Conservation (phyloP, 164 flowering plant species). For the Litsea cubeba region DNA sequence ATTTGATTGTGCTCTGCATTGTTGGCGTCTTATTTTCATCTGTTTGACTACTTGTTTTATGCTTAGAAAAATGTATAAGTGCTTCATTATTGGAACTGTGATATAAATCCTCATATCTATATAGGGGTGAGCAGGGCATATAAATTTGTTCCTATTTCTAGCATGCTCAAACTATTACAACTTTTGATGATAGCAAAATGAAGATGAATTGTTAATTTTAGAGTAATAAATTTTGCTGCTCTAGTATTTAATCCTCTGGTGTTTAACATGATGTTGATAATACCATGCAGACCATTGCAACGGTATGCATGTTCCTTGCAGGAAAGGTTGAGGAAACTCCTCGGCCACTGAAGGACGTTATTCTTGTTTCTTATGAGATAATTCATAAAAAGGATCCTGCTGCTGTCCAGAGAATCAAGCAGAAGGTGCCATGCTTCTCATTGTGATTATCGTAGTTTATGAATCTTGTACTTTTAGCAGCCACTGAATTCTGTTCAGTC, state of each 20-base stretch:
- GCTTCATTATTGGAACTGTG: not conserved
- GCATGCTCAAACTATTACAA: not conserved
- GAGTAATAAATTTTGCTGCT: not conserved
- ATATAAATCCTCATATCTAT: not conserved
- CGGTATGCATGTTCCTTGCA: conserved; percentile 84
- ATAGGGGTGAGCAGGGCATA: not conserved
- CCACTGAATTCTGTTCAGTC: not conserved
- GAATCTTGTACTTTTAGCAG: not conserved
- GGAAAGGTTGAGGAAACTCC: conserved; percentile 90
- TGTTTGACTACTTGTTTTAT: too few relatives aligned
- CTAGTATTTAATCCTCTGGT: not conserved
- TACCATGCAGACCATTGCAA: conserved; percentile 58
- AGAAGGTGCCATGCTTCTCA: conserved; percentile 42
- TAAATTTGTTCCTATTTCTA: not conserved
- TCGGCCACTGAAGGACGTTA: conserved; percentile 70
- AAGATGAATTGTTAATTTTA: not conserved
- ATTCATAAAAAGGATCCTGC: conserved; percentile 68
- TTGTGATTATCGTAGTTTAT: conserved; percentile 11
- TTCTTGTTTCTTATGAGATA: conserved; percentile 72
- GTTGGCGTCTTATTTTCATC: too few relatives aligned
- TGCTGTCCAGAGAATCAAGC: conserved; percentile 68
- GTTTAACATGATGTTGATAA: not conserved
- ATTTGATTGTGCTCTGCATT: too few relatives aligned
- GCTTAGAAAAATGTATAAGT: too few relatives aligned
- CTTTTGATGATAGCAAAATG: not conserved